Evolutionary conservation across 2,329 filamentous ascomycete genomes (phyloP).

Genomic region (Penicillium sp.): DNA sequence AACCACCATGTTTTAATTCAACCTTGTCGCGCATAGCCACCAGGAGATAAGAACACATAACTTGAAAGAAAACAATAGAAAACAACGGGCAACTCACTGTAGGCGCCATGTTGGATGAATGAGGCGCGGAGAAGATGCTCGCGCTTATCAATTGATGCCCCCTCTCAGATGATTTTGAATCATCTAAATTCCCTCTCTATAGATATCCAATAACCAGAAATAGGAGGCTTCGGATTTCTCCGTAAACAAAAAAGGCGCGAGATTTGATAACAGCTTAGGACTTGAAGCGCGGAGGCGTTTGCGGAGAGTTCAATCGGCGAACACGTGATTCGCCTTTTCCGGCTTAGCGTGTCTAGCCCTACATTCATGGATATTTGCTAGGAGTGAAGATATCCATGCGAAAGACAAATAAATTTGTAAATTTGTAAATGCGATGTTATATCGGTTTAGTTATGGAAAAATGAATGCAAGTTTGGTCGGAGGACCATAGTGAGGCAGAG

Average conservation of each 20-base stretch:
- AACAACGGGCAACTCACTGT: constrained; percentile 12
- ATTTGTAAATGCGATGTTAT: neutral
- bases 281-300: constrained; percentile 9
- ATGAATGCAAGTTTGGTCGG: neutral
- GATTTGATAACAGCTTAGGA: neutral
- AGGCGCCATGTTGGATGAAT: constrained; percentile 14
- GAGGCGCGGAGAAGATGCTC: constrained; percentile 5
- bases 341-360: constrained; percentile 7
- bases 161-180: neutral
- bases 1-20: neutral
- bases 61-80: neutral
- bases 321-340: constrained; percentile 9
- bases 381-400: neutral
- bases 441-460: neutral
- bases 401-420: neutral
- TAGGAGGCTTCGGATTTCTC: neutral
- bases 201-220: neutral
- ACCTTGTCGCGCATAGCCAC: neutral
- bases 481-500: neutral
- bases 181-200: neutral
- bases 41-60: neutral
- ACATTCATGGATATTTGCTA: neutral
- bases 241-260: neutral
- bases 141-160: constrained; percentile 5
- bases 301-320: constrained; percentile 1